Conservation (phyloP, 805 yeast genomes). For the Peterozyma toletana region DNA sequence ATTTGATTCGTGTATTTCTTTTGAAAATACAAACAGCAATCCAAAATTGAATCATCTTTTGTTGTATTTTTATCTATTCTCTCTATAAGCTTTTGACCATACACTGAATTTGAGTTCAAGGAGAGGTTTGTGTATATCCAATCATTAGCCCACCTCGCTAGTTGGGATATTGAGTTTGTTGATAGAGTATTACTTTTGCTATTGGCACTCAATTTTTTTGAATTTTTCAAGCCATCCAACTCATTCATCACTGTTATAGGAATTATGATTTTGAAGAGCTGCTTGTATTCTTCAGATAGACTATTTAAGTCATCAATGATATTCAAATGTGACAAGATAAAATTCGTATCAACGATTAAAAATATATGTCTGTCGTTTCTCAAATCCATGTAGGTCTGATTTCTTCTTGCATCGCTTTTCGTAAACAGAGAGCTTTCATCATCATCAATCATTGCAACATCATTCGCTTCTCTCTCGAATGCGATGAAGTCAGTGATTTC, state of each 20-base stretch:
- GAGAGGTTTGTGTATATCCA: constrained; percentile 70
- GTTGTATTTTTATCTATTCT: constrained; percentile 32
- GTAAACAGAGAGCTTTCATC: background rate
- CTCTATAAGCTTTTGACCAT: constrained; percentile 61
- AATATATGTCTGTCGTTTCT: constrained; percentile 11
- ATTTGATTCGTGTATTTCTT: constrained; percentile 23
- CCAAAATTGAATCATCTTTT: constrained; percentile 81
- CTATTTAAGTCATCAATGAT: constrained; percentile 46
- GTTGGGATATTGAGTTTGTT: constrained; percentile 35
- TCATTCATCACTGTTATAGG: constrained; percentile 71
- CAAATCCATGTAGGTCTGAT: background rate
- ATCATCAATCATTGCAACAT: background rate
- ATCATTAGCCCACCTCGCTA: constrained; percentile 67
- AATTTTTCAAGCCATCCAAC: constrained; percentile 72
- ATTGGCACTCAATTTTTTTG: constrained; percentile 12
- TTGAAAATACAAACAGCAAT: constrained; percentile 68
- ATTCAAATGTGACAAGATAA: constrained; percentile 60
- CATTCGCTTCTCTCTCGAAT: background rate
- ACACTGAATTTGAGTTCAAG: constrained; percentile 36
- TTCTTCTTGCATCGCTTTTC: too few species aligned
- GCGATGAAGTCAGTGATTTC: background rate
- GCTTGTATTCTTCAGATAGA: constrained; percentile 32
- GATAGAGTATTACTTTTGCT: constrained; percentile 11
- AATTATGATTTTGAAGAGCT: constrained; percentile 41
- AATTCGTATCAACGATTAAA: constrained; percentile 78